A percentile compares a stretch with the other conserved stretches of the same genome.
These are phyloP conservation scores for Pseudogymnoascus sp. DNA, from an alignment of 2,329 filamentous ascomycete species.

Conservation along the genomic window DNA sequence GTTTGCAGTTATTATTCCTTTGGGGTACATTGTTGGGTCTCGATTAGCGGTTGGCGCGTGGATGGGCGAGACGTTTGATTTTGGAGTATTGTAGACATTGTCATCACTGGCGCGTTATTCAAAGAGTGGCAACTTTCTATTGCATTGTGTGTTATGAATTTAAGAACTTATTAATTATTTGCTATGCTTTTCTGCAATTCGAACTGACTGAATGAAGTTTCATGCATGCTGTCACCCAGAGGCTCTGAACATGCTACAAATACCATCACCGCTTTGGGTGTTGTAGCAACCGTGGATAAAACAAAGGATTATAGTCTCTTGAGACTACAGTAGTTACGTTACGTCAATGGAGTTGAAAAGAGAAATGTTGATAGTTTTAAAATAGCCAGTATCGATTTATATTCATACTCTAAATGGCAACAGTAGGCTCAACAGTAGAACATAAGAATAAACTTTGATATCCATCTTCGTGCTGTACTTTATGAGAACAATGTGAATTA, in stretches of 20 bases:
- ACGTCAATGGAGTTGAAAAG: background rate
- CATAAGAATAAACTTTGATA: background rate
- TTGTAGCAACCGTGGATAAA: background rate
- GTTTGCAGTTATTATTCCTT: slow-evolving; percentile 4
- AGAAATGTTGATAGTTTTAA: background rate
- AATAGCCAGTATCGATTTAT: background rate
- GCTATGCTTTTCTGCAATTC: background rate
- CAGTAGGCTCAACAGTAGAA: background rate
- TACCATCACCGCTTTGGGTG: background rate
- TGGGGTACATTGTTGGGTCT: background rate
- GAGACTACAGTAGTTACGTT: background rate
- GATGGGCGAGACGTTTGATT: slow-evolving; percentile 2
- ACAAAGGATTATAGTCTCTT: background rate
- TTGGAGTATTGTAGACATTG: slow-evolving; percentile 9
- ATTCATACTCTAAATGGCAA: background rate
- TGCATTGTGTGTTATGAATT: slow-evolving; percentile 11
- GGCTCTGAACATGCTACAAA: background rate
- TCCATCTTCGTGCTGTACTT: background rate
- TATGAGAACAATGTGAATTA: background rate
- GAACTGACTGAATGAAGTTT: background rate
- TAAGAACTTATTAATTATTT: background rate
- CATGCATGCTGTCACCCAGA: background rate
- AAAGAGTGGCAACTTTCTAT: background rate
- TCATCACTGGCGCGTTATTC: slow-evolving; percentile 7
- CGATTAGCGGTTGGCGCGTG: slow-evolving; percentile 10